Base-by-base conservation (phyloP, 2,329 filamentous ascomycete genomes). In the Hymenoscyphus occultus region DNA sequence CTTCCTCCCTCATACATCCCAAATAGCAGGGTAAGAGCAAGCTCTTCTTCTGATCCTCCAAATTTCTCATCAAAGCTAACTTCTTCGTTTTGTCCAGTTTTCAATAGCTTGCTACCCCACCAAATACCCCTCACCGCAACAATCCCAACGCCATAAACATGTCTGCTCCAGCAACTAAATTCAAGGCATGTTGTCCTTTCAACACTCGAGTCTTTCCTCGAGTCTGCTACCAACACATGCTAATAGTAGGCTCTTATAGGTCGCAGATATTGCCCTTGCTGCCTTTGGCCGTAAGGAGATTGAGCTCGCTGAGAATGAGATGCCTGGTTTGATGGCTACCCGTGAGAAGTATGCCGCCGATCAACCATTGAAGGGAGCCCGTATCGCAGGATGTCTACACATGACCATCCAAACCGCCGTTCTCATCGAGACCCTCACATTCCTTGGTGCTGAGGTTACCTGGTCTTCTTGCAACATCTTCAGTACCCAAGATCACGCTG, bases 401-500 rank as follows among this genome's bases (percentile, higher is more conserved):
- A 74, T 74, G 94, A 98, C 95, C 80, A 98, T 99, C 83, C 95
- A 99, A 86, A 99, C 95, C 72, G 95, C 95, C 75, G 95, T 99
- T 78, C 90, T 99, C 77, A 99, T 99, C 81, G 95, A 99, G 89
- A 99, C 95, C 72, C 89, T 99, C 78, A 91, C 86, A 76, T 84
- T 90, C 74, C 92, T 99, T 76, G 95, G 95, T 83, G 95, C 95
- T 76, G 95, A 98, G 87, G 91, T 98, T 76, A 99, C 95, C 78
- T 98, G 95, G 95, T 91, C 94, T 68, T 95, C 91, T 75, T 99
- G 95, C 90, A 98, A 99, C 88, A 98, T 99, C 82, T 99, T 97
- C 90, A 95, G 91, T 80, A 98, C 94, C 75, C 94, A 97, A 83
- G 95, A 98, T 83, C 94, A 98, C 83, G 95, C 95, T 76, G 95